Evolutionary conservation across 2,329 filamentous ascomycete species (phyloP).

Genomic region (Orbilia javanica): DNA sequence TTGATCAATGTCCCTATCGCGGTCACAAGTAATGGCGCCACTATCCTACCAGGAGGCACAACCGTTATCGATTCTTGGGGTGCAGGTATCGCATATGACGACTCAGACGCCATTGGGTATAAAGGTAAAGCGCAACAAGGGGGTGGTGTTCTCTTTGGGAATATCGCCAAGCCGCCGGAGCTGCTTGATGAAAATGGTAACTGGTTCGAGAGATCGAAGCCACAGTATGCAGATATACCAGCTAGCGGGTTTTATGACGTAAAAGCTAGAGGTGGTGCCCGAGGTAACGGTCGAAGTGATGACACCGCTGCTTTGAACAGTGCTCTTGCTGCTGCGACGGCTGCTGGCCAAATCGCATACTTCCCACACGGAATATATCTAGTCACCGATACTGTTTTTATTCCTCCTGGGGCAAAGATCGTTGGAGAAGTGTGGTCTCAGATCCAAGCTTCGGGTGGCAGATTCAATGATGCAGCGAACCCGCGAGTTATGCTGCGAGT

Average conservation of each 20-base stretch:
- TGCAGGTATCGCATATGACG: slow-evolving; percentile 80
- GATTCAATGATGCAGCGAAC: slow-evolving; percentile 71
- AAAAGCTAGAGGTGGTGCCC: slow-evolving; percentile 79
- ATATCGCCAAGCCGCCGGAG: slow-evolving; percentile 71
- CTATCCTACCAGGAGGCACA: slow-evolving; percentile 77
- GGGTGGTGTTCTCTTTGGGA: slow-evolving; percentile 65
- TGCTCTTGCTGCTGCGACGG: slow-evolving; percentile 74
- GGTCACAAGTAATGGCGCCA: slow-evolving; percentile 68
- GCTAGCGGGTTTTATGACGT: slow-evolving; percentile 81
- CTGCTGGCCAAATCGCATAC: slow-evolving; percentile 71
- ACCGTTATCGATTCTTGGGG: slow-evolving; percentile 77
- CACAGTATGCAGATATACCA: slow-evolving; percentile 80
- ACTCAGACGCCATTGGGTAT: slow-evolving; percentile 68
- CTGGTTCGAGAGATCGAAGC: slow-evolving; percentile 86
- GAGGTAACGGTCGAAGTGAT: slow-evolving; percentile 87
- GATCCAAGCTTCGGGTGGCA: slow-evolving; percentile 71
- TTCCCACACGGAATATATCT: slow-evolving; percentile 82
- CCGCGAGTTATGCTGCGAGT: slow-evolving; percentile 75
- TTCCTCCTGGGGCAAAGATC: slow-evolving; percentile 67
- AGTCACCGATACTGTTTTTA: slow-evolving; percentile 72
- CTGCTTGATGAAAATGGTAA: slow-evolving; percentile 73
- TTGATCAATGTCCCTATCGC: slow-evolving; percentile 69
- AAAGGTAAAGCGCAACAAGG: slow-evolving; percentile 59
- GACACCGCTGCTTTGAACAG: slow-evolving; percentile 88
- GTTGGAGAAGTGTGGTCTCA: slow-evolving; percentile 73